Conservation (phyloP, 1,139 yeast genomes). For the Scheffersomyces titani region DNA sequence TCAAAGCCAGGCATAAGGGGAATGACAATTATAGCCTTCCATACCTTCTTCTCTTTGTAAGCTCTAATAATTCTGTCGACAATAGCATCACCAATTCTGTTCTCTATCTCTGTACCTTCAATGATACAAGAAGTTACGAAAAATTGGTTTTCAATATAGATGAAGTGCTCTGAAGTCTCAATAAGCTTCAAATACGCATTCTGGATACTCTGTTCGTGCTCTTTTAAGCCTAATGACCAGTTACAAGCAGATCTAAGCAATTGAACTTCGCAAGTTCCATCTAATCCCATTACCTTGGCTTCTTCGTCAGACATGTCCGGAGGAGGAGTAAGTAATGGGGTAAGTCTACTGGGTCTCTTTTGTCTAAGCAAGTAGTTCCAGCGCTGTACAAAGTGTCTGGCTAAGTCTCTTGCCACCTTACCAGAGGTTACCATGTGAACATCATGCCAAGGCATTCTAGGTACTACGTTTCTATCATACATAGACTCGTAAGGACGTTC, state of each 20-base stretch:
- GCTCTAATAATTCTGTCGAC: slow-evolving; percentile 94
- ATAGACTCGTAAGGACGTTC: slow-evolving; percentile 89
- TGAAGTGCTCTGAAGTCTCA: slow-evolving; percentile 89
- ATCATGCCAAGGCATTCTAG: slow-evolving; percentile 99
- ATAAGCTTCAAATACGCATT: slow-evolving; percentile 89
- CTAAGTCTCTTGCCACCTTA: slow-evolving; percentile 90
- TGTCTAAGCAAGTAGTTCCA: slow-evolving; percentile 95
- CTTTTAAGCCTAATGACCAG: slow-evolving; percentile 89
- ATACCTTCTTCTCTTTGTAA: slow-evolving; percentile 67
- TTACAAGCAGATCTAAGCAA: slow-evolving; percentile 82
- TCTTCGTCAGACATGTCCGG: slow-evolving; percentile 80
- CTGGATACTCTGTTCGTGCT: slow-evolving; percentile 88
- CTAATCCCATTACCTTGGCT: slow-evolving; percentile 58
- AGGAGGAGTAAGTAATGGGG: slow-evolving; percentile 92
- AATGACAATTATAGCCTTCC: slow-evolving; percentile 90
- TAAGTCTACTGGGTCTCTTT: slow-evolving; percentile 89
- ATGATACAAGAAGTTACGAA: slow-evolving; percentile 85
- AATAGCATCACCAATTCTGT: slow-evolving; percentile 92
- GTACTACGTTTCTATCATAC: slow-evolving; percentile 79
- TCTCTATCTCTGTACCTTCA: slow-evolving; percentile 84
- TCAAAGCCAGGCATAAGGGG: slow-evolving; percentile 99
- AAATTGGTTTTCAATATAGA: slow-evolving; percentile 93
- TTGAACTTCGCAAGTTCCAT: slow-evolving; percentile 92
- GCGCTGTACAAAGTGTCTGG: slow-evolving; percentile 94
- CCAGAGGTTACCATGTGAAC: slow-evolving; percentile 96